Percentiles rank a stretch among this genome's conserved stretches.
phyloP scores from a whole-genome alignment of 306 rosid genomes.

The Sphenostylis stenocarpa region DNA sequence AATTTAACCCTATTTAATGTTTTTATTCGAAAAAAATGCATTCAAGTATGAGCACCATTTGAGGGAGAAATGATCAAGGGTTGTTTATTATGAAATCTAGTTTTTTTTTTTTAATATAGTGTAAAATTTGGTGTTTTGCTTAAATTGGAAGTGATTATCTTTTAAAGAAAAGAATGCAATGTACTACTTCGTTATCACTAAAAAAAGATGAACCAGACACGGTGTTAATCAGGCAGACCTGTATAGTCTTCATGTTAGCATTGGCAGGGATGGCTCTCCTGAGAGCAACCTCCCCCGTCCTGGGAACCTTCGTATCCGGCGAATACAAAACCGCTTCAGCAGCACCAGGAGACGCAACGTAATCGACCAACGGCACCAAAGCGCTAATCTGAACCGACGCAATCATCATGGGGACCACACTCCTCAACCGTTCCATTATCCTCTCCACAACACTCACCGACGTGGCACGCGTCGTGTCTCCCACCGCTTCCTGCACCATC shows the following conservation, averaged over 20 bases:
- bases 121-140: not conserved
- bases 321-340: conserved; percentile 78
- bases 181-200: not conserved
- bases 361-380: conserved; percentile 53
- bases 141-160: too few species aligned
- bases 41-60: too few species aligned
- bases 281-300: conserved; percentile 90
- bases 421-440: conserved; percentile 52
- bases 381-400: conserved; percentile 56
- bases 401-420: conserved; percentile 52
- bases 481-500: conserved; percentile 54
- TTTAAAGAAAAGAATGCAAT: too few species aligned
- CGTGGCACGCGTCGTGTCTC: conserved; percentile 5
- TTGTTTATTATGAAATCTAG: not conserved
- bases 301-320: conserved; percentile 87
- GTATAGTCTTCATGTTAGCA: conserved; percentile 79
- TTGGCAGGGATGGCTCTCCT: conserved; percentile 92
- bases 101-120: too few species aligned
- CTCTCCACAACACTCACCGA: conserved; percentile 31
- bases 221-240: conserved; percentile 45
- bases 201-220: not conserved
- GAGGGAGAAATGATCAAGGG: not conserved
- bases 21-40: not conserved
- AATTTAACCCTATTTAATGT: not conserved
- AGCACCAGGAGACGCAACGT: conserved; percentile 42